Base-by-base conservation (phyloP, 1,139 yeast genomes). In the Nakaseomyces delphensis region DNA sequence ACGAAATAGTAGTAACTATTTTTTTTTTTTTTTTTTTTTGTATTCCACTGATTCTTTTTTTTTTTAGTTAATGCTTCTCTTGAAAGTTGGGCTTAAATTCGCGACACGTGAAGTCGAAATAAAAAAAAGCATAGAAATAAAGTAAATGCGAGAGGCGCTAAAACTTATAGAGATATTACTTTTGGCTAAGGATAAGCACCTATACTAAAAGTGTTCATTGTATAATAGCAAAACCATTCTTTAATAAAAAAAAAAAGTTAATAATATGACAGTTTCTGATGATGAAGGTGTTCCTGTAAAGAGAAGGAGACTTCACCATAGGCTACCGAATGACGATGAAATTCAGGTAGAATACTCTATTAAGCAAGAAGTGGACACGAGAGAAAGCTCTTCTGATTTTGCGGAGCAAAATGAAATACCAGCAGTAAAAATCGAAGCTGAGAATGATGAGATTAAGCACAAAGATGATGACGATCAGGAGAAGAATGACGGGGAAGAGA, bases 391-490 rank as follows among this genome's bases (percentile, higher is more conserved):
- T 25, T 29, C 45, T 18, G 45, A 44, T 14, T 39, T 43, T 15
- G 46, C 43, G 39, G 43, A 44, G 15, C 56, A 50, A 15, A 72
- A 67, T 2, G 76, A 70, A 13, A 83, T 3, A 7, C 58, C 53
- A 16, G 62, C 53, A 3, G 67, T 57, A 3, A 66, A 62, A 3
- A 73, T 68, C 2, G 77, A 71, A 3, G 28, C 76, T 3, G 82
- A 73, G 9, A 69, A 67, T 5, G 81, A 74, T 60, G 38, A 42
- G 16, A 18, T 38, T 16, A n/a, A 79, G 8, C 6, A 10, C n/a
- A 25, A 25, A 10, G n/a, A 25, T 4, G 76, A 57, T 84, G 95
- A 95, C 93, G 83, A 60, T 78, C 74, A 40, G 23, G 39, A 27
- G 51, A 42, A 14, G 49, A 39, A 18, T n/a, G 46, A 31, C 8